Conservation (phyloP, 176 grass and related monocot genomes). For the Olyra latifolia region DNA sequence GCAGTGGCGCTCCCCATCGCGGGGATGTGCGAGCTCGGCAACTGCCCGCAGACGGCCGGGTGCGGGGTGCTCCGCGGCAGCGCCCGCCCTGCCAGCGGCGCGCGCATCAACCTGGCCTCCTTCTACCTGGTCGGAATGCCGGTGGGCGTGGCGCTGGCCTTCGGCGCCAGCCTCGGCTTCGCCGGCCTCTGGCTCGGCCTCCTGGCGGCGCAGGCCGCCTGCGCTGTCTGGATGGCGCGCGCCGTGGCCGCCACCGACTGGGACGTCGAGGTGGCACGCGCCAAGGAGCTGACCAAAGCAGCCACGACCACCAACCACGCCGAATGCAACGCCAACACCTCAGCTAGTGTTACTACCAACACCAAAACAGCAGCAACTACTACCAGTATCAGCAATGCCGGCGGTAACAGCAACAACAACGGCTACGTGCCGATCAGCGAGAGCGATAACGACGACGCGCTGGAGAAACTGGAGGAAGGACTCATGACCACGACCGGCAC, state of each 20-base stretch:
- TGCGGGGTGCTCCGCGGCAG: slow-evolving; percentile 92
- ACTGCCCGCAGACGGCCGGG: slow-evolving; percentile 88
- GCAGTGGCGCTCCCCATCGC: slow-evolving; percentile 84
- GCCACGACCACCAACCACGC: neutral
- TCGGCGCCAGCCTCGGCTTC: slow-evolving; percentile 71
- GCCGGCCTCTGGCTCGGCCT: slow-evolving; percentile 87
- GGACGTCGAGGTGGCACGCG: slow-evolving; percentile 65
- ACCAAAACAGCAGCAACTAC: slow-evolving; percentile 16
- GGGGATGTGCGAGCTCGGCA: slow-evolving; percentile 95
- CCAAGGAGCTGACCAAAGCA: slow-evolving; percentile 66
- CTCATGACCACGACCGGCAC: slow-evolving; percentile 5
- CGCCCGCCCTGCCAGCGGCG: slow-evolving; percentile 67
- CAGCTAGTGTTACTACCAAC: neutral
- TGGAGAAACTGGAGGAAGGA: slow-evolving; percentile 55
- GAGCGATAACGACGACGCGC: slow-evolving; percentile 13
- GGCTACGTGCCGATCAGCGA: slow-evolving; percentile 50
- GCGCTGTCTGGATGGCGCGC: slow-evolving; percentile 74
- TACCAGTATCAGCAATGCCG: slow-evolving; percentile 11
- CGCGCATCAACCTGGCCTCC: slow-evolving; percentile 82
- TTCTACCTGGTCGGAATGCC: slow-evolving; percentile 99
- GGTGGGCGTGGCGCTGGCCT: slow-evolving; percentile 67
- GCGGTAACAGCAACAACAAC: neutral
- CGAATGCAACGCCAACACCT: slow-evolving; percentile 17
- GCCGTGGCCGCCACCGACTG: slow-evolving; percentile 69
- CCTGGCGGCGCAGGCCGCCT: slow-evolving; percentile 78